Evolutionary conservation across 306 rosid species (phyloP), one percentile per base, ranked within the genome.

Genomic region (Ammopiptanthus mongolicus): DNA sequence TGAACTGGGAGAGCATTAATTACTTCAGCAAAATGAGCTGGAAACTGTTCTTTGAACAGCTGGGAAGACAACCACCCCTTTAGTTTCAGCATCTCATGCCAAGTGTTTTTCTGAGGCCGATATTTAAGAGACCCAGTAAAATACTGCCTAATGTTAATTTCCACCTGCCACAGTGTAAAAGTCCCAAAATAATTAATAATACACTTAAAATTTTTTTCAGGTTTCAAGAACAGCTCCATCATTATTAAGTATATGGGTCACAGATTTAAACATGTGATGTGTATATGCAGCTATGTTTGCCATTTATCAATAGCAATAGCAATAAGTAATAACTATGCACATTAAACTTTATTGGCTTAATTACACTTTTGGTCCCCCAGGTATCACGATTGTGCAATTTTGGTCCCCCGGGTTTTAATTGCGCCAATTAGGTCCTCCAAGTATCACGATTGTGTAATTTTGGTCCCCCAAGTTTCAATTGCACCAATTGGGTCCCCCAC

Each of bases 61-160:
- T 86, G 87, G 9, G 99, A 92, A 83, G 99, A 90, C 65, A 96
- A 85, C 91, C 91, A 86, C 60, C 99, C 97, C 77, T 83, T 90
- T 76, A 96, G 74, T 84, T 92, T 96, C 79, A 92, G 84, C 78
- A 79, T 82, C 84, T 92, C 96, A 59, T 80, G 86, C 84, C 92
- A 92, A 52, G 50, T 82, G 77, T 85, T 89, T 71, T 71, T 89
- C 75, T 46, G 88, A 15, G 93, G 77, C 39, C 17, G 82, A 51
- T 90, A 89, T 73, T 73, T 86, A 46, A 96, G 85, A 67, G 99
- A 90, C 31, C 99, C 99, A 70, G 84, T 82, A 88, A 85, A 96
- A 73, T 51, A 81, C 86, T 92, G 98, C 71, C 80, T 90, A 80
- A 96, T 84, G 52, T 96, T 89, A 71, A 92, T 84, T 82, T 96